A percentile compares a stretch with the other conserved stretches of the same genome.
Conservation (phyloP, 495 filamentous ascomycete species). For the Evansstolkia leycettana region DNA sequence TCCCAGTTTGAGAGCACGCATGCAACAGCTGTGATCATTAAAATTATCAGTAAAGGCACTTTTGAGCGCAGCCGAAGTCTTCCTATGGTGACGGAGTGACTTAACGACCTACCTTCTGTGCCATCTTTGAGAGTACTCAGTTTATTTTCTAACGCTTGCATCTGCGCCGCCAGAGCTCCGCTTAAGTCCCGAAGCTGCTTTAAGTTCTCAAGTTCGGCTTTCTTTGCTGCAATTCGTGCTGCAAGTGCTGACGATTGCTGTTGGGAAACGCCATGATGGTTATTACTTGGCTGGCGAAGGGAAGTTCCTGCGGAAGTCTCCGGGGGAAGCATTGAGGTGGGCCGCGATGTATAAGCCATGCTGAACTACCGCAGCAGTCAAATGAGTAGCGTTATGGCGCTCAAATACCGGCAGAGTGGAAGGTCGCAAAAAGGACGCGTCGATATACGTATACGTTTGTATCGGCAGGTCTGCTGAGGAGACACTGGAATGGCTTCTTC, state of each 20-base stretch:
- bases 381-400: not conserved
- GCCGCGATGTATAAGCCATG: conserved; percentile 48
- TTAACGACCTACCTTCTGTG: conserved; percentile 77
- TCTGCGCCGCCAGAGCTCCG: conserved; percentile 73
- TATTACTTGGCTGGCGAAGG: conserved; percentile 26
- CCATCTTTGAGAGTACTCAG: conserved; percentile 79
- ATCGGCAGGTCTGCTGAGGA: too few species aligned
- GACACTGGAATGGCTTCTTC: too few species aligned
- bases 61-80: too few species aligned
- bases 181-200: conserved; percentile 81
- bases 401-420: not conserved
- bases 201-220: conserved; percentile 80
- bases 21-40: conserved; percentile 58
- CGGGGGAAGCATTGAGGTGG: conserved; percentile 11
- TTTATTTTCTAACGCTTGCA: conserved; percentile 84
- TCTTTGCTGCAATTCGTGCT: conserved; percentile 85
- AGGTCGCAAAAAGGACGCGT: too few species aligned
- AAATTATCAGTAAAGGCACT: conserved; percentile 1
- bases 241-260: conserved; percentile 74
- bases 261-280: conserved; percentile 23
- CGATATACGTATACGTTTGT: too few species aligned
- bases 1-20: conserved; percentile 92
- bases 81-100: too few species aligned
- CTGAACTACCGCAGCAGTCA: too few species aligned
- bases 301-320: conserved; percentile 11